phyloP scores from a whole-genome alignment of 495 filamentous ascomycete genomes.

The Viridothelium virens region DNA sequence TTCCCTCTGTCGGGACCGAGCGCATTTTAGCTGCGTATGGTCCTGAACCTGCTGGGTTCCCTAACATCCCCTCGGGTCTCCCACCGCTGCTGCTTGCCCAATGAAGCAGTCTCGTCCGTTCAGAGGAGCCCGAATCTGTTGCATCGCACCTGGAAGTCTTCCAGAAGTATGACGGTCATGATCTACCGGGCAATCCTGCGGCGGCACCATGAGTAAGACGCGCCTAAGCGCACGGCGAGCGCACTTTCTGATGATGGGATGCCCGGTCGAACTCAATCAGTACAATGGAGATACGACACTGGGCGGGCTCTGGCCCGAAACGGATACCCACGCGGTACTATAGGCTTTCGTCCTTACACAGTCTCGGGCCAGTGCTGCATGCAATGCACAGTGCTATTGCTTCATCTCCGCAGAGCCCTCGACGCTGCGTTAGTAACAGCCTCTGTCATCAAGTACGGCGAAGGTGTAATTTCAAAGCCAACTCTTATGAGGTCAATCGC shows the following conservation, averaged over 20 bases:
- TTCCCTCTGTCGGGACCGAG: slow-evolving; percentile 8
- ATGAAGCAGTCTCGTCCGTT: slow-evolving; percentile 9
- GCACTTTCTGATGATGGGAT: not conserved
- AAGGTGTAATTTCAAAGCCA: not conserved
- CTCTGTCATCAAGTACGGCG: slow-evolving; percentile 2
- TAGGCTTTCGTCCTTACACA: not conserved
- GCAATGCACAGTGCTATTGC: slow-evolving; percentile 11
- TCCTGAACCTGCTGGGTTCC: not conserved
- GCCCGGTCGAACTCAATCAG: not conserved
- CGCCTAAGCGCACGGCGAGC: not conserved
- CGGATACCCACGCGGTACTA: slow-evolving; percentile 3
- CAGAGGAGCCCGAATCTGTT: not conserved
- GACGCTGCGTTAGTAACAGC: not conserved
- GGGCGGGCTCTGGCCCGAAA: not conserved
- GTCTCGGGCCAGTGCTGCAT: slow-evolving; percentile 2
- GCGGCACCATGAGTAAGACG: not conserved
- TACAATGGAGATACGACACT: slow-evolving; percentile 5
- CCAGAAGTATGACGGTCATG: slow-evolving; percentile 9
- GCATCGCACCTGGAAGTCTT: slow-evolving; percentile 2
- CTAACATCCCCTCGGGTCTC: slow-evolving; percentile 7
- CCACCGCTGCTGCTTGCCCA: not conserved
- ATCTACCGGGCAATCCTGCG: not conserved
- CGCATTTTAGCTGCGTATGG: not conserved
- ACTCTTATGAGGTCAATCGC: not conserved
- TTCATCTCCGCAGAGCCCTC: not conserved